A percentile compares a stretch with the other conserved stretches of the same genome.
Evolutionary conservation across 768 basidiomycete genomes (phyloP).

Genomic region (Gymnopilus junonius): DNA sequence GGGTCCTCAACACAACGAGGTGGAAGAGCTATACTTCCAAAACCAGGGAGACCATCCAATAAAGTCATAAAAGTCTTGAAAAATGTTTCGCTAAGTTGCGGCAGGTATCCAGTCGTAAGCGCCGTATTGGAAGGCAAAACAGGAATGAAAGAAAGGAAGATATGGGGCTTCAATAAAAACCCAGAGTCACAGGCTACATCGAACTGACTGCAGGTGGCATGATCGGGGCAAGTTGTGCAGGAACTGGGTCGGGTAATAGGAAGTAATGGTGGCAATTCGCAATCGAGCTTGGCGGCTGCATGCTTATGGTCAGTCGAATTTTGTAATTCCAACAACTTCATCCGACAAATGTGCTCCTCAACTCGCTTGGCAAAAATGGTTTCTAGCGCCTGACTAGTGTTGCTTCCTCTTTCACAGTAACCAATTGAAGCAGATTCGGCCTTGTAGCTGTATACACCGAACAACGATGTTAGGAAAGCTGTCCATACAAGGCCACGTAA

Average conservation of each 20-base stretch:
- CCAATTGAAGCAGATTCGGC: slow-evolving; percentile 71
- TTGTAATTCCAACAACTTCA: slow-evolving; percentile 46
- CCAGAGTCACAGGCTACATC: slow-evolving; percentile 69
- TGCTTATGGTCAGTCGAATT: slow-evolving; percentile 26
- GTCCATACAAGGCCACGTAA: slow-evolving; percentile 47
- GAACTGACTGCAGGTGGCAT: slow-evolving; percentile 62
- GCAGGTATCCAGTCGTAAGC: slow-evolving; percentile 44
- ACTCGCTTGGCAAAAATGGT: slow-evolving; percentile 45
- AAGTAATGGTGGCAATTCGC: slow-evolving; percentile 58
- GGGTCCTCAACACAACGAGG: slow-evolving; percentile 82
- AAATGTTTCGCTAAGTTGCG: slow-evolving; percentile 26
- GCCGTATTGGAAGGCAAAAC: slow-evolving; percentile 39
- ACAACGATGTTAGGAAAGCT: slow-evolving; percentile 36
- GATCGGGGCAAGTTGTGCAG: slow-evolving; percentile 77
- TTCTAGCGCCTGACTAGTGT: slow-evolving; percentile 62
- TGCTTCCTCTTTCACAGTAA: slow-evolving; percentile 70
- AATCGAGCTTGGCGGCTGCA: slow-evolving; percentile 39
- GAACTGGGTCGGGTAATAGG: slow-evolving; percentile 60
- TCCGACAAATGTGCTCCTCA: slow-evolving; percentile 60
- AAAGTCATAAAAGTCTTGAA: slow-evolving; percentile 45
- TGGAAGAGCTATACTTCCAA: slow-evolving; percentile 79
- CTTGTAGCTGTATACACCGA: slow-evolving; percentile 57
- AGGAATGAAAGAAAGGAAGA: slow-evolving; percentile 56
- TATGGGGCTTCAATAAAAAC: slow-evolving; percentile 67
- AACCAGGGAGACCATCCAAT: slow-evolving; percentile 72